Evolutionary conservation across 306 rosid species (phyloP).

Genomic region (Trichosanthes cucumerina): DNA sequence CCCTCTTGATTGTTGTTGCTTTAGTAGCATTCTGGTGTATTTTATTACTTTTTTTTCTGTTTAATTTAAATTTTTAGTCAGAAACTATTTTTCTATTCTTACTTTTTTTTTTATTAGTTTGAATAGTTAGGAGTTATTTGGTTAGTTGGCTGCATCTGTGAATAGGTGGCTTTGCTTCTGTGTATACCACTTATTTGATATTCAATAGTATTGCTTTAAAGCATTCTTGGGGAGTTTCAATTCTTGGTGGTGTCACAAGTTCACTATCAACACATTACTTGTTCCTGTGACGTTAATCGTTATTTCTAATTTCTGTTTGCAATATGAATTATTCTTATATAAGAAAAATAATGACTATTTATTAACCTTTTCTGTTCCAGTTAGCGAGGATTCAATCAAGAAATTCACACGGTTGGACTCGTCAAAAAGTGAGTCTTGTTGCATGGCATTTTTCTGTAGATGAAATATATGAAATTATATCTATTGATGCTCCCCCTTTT

Average conservation of each 20-base stretch:
- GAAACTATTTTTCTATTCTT: neutral
- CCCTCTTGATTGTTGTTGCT: neutral
- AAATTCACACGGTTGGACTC: conserved; percentile 70
- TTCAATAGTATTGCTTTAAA: neutral
- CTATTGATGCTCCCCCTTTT: neutral
- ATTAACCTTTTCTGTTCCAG: conserved; percentile 31
- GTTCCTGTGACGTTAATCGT: neutral
- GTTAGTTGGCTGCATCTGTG: neutral
- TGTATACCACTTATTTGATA: neutral
- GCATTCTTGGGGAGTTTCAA: neutral
- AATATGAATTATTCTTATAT: neutral
- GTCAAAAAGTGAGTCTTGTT: conserved; percentile 69
- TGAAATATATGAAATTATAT: neutral
- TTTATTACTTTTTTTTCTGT: neutral
- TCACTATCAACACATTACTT: neutral
- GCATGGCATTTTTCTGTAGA: neutral
- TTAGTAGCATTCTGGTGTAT: neutral
- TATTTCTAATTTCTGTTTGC: neutral
- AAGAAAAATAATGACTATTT: neutral
- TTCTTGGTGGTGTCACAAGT: neutral
- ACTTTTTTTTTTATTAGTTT: neutral
- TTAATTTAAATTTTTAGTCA: neutral
- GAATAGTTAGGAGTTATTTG: neutral
- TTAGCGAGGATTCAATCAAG: conserved; percentile 61
- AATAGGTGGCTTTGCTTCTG: neutral